These are phyloP conservation scores for Curvularia eragrostidis DNA, from an alignment of 2,329 filamentous ascomycete genomes.

Conservation along the genomic window DNA sequence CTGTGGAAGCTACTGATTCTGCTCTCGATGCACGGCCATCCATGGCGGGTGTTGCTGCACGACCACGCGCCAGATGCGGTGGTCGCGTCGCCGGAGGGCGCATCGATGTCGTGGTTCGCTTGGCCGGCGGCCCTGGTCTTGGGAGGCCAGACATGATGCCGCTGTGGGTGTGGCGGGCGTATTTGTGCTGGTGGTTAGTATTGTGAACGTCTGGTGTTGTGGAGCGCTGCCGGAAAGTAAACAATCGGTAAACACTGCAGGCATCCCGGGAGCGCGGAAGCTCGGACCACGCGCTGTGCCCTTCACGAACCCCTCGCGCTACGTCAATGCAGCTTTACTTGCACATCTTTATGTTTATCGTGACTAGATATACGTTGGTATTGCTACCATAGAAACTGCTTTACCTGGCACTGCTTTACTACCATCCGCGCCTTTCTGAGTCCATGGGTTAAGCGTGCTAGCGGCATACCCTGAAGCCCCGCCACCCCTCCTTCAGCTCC, in stretches of 20 bases:
- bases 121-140: slow-evolving; percentile 59
- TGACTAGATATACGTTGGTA: background rate
- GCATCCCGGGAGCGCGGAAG: slow-evolving; percentile 3
- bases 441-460: background rate
- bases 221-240: slow-evolving; percentile 25
- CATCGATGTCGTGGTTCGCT: slow-evolving; percentile 58
- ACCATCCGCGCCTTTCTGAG: background rate
- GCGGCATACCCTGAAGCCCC: slow-evolving; percentile 16
- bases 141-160: slow-evolving; percentile 61
- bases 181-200: slow-evolving; percentile 26
- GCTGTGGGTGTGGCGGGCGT: slow-evolving; percentile 23
- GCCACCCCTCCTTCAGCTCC: slow-evolving; percentile 20
- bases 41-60: slow-evolving; percentile 56
- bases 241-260: slow-evolving; percentile 29
- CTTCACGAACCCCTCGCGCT: slow-evolving; percentile 14
- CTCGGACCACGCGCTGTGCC: slow-evolving; percentile 6
- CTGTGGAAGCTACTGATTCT: slow-evolving; percentile 67
- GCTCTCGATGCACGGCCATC: slow-evolving; percentile 71
- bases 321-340: slow-evolving; percentile 14
- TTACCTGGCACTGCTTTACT: background rate
- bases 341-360: slow-evolving; percentile 3
- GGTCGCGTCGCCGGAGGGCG: slow-evolving; percentile 63
- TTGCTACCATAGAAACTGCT: background rate
- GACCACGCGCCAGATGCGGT: slow-evolving; percentile 57
- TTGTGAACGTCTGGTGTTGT: slow-evolving; percentile 16